phyloP scores from a whole-genome alignment of 2,329 filamentous ascomycete species.

The Thyridium curvatum region DNA sequence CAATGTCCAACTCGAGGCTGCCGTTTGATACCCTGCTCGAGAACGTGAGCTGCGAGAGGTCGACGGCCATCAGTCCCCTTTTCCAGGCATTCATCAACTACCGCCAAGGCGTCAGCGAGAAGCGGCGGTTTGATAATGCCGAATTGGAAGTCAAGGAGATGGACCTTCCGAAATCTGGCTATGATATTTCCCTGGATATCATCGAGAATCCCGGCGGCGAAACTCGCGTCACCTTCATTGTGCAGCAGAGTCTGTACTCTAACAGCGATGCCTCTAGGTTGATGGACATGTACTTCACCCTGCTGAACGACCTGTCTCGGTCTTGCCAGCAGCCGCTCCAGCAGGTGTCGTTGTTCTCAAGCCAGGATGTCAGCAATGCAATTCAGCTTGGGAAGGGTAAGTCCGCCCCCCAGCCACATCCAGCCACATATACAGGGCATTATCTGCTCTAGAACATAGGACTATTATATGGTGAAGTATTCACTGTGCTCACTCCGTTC shows the following conservation, averaged over 20 bases:
- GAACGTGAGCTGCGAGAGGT: constrained; percentile 31
- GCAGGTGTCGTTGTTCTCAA: constrained; percentile 1
- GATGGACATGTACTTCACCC: constrained; percentile 10
- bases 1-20: constrained; percentile 32
- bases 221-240: constrained; percentile 12
- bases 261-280: constrained; percentile 16
- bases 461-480: constrained; percentile 5
- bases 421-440: too few relatives aligned
- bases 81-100: constrained; percentile 39
- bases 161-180: constrained; percentile 12
- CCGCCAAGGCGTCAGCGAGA: constrained; percentile 14
- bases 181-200: constrained; percentile 29
- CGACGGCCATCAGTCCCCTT: constrained; percentile 31
- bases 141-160: constrained; percentile 11
- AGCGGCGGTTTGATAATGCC: constrained; percentile 9
- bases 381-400: constrained; percentile 4
- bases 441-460: too few relatives aligned
- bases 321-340: constrained; percentile 1
- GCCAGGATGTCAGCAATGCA: constrained; percentile 2
- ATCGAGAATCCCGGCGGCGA: constrained; percentile 19
- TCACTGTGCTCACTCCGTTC: constrained; percentile 4
- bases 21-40: constrained; percentile 43
- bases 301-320: constrained; percentile 1
- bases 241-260: constrained; percentile 24
- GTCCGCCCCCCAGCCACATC: not conserved